Base-by-base conservation (phyloP, 805 yeast species). In the Brettanomyces bruxellensis region DNA sequence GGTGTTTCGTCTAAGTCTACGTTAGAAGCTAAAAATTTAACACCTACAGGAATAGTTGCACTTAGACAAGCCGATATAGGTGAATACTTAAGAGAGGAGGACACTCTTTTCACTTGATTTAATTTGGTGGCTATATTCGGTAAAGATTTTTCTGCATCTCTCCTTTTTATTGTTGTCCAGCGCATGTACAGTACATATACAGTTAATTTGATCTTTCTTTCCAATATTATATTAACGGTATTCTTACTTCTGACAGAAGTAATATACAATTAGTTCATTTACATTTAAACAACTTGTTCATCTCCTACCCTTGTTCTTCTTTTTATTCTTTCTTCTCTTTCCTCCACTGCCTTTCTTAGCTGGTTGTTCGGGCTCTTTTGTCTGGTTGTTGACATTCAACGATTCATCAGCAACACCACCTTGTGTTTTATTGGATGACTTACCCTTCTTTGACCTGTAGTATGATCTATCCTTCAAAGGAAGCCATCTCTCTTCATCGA, bases 31-130 rank as follows among this genome's bases (percentile, higher is more conserved):
- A 81, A 93, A 65, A 78, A 80, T 60, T 71, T 89, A 57, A 95
- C 86, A 63, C 99, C 99, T 47, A 91, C 95, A 25, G 93, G 83
- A 24, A 90, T 93, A 44, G 96, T 91, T 13, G 95, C 95, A 4
- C 91, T 86, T 65, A 82, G 99, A 75, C 99, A 93, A 65, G 86
- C 95, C 54, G 99, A 93, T 71, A 87, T 93, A 54, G 99, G 99
- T 52, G 99, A 93, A 67, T 93, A 88, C 61, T 74, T 93, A 61
- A 89, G 99, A 76, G 98, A 93, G 59, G 99, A 93, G 72, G 98
- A 93, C 66, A 88, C 96, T 38, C 69, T 91, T 55, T 91, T 91
- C 61, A 86, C 96, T 25, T 89, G 71, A 58, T 48, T 38, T 50
- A 30, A 28, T 28, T 28, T 28, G 1, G 32, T 28, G 32, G 32